phyloP scores from a whole-genome alignment of 345 rosid species.

The Noccaea bulbosa region DNA sequence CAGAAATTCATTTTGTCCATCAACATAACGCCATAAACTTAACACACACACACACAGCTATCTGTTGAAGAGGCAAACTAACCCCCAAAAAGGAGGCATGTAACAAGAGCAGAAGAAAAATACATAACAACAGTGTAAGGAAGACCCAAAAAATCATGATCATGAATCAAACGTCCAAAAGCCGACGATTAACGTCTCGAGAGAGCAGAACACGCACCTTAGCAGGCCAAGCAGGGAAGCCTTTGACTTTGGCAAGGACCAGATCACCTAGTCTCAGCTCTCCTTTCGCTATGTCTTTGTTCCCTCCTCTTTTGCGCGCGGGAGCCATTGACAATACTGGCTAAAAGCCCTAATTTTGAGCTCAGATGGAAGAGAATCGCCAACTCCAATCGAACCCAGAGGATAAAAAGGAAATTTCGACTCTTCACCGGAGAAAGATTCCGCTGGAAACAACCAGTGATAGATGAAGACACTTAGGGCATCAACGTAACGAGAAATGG shows the following conservation, averaged over 20 bases:
- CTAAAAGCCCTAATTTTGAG: conserved; percentile 42
- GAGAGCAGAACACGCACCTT: conserved; percentile 54
- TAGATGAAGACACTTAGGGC: conserved; percentile 6
- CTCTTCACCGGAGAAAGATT: neutral
- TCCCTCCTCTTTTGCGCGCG: conserved; percentile 78
- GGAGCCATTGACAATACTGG: conserved; percentile 58
- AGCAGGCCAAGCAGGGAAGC: conserved; percentile 98
- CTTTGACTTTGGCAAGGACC: conserved; percentile 97
- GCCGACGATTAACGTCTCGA: conserved; percentile 6
- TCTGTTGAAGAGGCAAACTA: neutral
- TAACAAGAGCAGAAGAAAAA: neutral
- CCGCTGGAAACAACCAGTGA: neutral
- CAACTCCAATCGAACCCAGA: conserved; percentile 1
- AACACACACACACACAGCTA: conserved; percentile 3
- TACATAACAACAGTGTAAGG: neutral
- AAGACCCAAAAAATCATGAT: neutral
- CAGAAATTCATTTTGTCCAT: neutral
- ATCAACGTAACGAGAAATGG: conserved; percentile 17
- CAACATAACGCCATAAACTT: conserved; percentile 1
- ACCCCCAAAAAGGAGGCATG: neutral
- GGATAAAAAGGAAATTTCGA: conserved; percentile 2
- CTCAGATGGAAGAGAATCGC: conserved; percentile 6
- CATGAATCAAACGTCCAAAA: conserved; percentile 1
- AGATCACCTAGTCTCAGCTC: conserved; percentile 90
- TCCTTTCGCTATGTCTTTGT: conserved; percentile 56